Evolutionary conservation across 2,329 filamentous ascomycete genomes (phyloP).

Genomic region (Exutisphaerella laricina): DNA sequence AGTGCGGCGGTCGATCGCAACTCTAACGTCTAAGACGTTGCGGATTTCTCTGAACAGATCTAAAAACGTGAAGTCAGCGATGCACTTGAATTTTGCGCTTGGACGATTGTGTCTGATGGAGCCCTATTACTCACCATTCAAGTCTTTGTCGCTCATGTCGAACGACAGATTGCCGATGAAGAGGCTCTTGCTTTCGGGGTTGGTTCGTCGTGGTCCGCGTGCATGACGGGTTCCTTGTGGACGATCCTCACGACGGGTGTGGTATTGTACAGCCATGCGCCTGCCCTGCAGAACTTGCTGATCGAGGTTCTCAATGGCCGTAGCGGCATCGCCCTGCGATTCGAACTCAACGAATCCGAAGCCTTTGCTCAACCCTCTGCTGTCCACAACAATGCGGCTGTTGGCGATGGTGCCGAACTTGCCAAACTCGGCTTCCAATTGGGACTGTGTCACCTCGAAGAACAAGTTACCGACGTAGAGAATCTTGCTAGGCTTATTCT

Average conservation of each 20-base stretch:
- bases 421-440: slow-evolving; percentile 55
- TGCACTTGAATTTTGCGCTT: no score
- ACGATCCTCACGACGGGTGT: slow-evolving; percentile 28
- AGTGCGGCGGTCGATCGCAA: slow-evolving; percentile 74
- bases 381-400: slow-evolving; percentile 55
- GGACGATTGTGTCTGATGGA: no score
- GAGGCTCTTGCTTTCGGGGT: slow-evolving; percentile 58
- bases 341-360: slow-evolving; percentile 63
- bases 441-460: slow-evolving; percentile 59
- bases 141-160: slow-evolving; percentile 75
- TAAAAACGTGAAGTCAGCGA: no score
- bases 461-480: slow-evolving; percentile 66
- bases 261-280: slow-evolving; percentile 57
- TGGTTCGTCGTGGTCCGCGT: slow-evolving; percentile 12
- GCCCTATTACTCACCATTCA: slow-evolving; percentile 49
- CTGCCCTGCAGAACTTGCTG: slow-evolving; percentile 59
- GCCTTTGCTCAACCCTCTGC: slow-evolving; percentile 62
- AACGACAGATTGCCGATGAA: slow-evolving; percentile 85
- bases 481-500: slow-evolving; percentile 35
- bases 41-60: slow-evolving; percentile 65
- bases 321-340: slow-evolving; percentile 47
- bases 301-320: slow-evolving; percentile 55
- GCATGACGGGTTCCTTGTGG: no score
- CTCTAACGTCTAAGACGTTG: slow-evolving; percentile 68
- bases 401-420: slow-evolving; percentile 53